Percentiles rank a stretch among this genome's conserved stretches.
Evolutionary conservation across 257 asterid species (phyloP).

Genomic region (Anisodus tanguticus): DNA sequence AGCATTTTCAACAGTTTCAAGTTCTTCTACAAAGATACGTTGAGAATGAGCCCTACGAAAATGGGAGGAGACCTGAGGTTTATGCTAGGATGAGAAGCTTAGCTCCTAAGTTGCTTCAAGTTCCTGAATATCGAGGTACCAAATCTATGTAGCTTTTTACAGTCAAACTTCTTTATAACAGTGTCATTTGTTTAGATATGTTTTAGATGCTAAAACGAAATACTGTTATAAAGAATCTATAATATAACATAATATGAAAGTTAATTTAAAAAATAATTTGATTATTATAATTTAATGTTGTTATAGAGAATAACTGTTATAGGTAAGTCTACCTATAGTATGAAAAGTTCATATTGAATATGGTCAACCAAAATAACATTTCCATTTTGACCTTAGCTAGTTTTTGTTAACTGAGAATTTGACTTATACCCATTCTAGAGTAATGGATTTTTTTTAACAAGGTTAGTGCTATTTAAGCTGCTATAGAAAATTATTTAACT

Average conservation of each 20-base stretch:
- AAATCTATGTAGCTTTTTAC: neutral
- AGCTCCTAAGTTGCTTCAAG: constrained; percentile 86
- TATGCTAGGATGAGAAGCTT: constrained; percentile 71
- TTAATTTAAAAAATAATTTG: too few species aligned
- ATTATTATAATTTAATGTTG: too few species aligned
- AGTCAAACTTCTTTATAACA: too few species aligned
- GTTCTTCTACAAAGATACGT: constrained; percentile 77
- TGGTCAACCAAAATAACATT: neutral
- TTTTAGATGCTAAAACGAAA: too few species aligned
- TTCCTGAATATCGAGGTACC: constrained; percentile 80
- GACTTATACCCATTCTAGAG: neutral
- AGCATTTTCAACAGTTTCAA: constrained; percentile 83
- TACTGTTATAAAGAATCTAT: too few species aligned
- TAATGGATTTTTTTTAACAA: neutral
- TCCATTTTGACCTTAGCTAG: too few species aligned
- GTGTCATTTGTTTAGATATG: too few species aligned
- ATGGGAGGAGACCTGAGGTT: constrained; percentile 80
- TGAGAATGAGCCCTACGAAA: constrained; percentile 85
- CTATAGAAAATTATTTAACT: neutral
- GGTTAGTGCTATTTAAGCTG: neutral
- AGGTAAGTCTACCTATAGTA: neutral
- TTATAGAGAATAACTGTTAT: too few species aligned
- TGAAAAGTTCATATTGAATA: neutral
- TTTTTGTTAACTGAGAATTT: neutral
- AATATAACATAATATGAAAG: too few species aligned